Base-by-base conservation (phyloP, 2,329 filamentous ascomycete species). In the Pseudogymnoascus sp. region DNA sequence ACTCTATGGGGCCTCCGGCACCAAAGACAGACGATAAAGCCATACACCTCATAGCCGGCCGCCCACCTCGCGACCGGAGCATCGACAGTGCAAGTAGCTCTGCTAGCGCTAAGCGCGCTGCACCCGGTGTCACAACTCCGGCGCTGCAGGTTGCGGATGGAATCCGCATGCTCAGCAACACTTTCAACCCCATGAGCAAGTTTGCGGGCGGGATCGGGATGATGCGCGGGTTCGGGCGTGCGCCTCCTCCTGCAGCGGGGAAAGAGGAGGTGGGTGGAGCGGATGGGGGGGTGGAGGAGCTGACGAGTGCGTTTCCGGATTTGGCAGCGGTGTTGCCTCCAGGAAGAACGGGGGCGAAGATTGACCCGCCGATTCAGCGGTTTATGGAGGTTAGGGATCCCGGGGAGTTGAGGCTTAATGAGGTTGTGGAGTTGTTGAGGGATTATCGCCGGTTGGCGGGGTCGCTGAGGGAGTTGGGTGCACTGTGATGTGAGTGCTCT, bases 171-270 rank as follows among this genome's bases (percentile, higher is more conserved):
- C 81, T 96, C 64, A 87, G 91, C 38, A 94, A 83, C 72, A 87
- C 88, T 0, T 78, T 96, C 35, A 96, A 96, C 69, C 91, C 91
- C 2, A 87, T 96, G 72, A 90, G 86, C 49, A 84, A 91, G 60
- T 83, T 96, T 60, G 85, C 88, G 1, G 78, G 67, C 7, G 81
- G 86, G 35, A 91, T 94, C 72, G 83, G 83, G 62, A 82, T 87
- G 71, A 88, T 95, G 68, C 85, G 89, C 62, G 87, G 86, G 0
- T 93, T 96, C 69, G 89, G 90, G 1, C 79, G 88, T 61, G 74
- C 78, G 21, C 74, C 78, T 21, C 64, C 72, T 19, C 75, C 80
- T 23, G 74, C 75, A 2, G 69, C 74, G 4, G 78, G 74, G 62
- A 75, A 77, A 37, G 26, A 76, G 63, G 67, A 73, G 21, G 70